Evolutionary conservation across 1,139 yeast species (phyloP).

Genomic region (Nakaseomyces kungkrabaensis): DNA sequence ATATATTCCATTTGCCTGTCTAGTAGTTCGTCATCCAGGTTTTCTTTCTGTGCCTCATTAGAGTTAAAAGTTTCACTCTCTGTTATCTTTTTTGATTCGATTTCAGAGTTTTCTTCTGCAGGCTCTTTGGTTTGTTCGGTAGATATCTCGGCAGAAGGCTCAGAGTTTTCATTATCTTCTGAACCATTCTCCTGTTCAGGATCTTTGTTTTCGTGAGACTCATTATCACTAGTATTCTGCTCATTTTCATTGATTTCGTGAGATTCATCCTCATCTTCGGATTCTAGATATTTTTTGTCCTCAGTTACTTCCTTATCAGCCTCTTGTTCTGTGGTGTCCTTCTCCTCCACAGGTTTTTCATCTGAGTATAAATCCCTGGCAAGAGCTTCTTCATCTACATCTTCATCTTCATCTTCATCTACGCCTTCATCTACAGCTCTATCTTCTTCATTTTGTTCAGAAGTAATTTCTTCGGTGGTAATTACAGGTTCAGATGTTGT

Average conservation of each 20-base stretch:
- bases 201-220: too few relatives aligned
- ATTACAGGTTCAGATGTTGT: neutral
- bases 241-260: slow-evolving; percentile 10
- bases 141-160: neutral
- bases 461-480: neutral
- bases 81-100: too few relatives aligned
- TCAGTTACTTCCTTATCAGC: neutral
- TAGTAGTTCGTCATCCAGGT: slow-evolving; percentile 20
- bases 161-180: neutral
- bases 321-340: slow-evolving; percentile 5
- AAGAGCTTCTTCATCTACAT: slow-evolving; percentile 10
- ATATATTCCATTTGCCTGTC: slow-evolving; percentile 25
- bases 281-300: slow-evolving; percentile 1
- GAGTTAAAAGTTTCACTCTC: neutral
- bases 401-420: slow-evolving; percentile 15
- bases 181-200: neutral
- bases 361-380: slow-evolving; percentile 3
- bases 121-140: too few relatives aligned
- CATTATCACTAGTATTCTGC: slow-evolving; percentile 3
- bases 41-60: slow-evolving; percentile 6
- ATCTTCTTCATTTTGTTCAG: slow-evolving; percentile 6
- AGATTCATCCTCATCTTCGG: slow-evolving; percentile 8
- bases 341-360: slow-evolving; percentile 9
- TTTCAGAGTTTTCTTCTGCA: too few relatives aligned
- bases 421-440: slow-evolving; percentile 8